Conservation (phyloP, 1,139 yeast species). For the Hyphopichia fennica region DNA sequence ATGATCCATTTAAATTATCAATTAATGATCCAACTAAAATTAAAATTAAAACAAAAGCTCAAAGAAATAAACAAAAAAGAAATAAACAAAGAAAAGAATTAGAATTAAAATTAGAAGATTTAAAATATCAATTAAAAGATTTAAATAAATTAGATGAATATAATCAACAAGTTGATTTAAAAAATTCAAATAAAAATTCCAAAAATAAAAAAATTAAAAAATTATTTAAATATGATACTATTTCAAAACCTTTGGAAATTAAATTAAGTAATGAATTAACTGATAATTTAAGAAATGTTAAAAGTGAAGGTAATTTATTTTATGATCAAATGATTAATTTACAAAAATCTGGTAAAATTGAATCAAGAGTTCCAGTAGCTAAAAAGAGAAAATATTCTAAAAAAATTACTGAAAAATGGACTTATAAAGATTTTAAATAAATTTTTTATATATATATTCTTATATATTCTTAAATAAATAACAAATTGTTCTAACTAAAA, state of each 20-base stretch:
- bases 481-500: conserved; percentile 26
- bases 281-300: conserved; percentile 78
- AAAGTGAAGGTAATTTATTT: conserved; percentile 87
- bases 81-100: conserved; percentile 62
- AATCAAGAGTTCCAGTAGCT: conserved; percentile 72
- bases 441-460: not conserved
- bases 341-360: conserved; percentile 84
- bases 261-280: conserved; percentile 87
- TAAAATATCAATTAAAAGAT: conserved; percentile 58
- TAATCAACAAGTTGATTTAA: conserved; percentile 36
- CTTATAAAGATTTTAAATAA: conserved; percentile 82
- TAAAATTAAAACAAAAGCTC: conserved; percentile 74
- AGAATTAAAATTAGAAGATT: conserved; percentile 55
- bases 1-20: conserved; percentile 47
- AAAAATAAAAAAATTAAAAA: conserved; percentile 26
- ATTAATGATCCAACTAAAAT: conserved; percentile 67
- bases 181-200: conserved; percentile 17
- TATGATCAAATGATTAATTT: conserved; percentile 79
- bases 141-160: conserved; percentile 57
- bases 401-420: conserved; percentile 87
- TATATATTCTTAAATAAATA: not conserved
- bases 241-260: conserved; percentile 73
- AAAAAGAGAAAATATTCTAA: conserved; percentile 67
- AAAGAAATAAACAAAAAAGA: conserved; percentile 69
- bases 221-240: conserved; percentile 55